Conservation (phyloP, 306 rosid genomes). For the Prunus mira region DNA sequence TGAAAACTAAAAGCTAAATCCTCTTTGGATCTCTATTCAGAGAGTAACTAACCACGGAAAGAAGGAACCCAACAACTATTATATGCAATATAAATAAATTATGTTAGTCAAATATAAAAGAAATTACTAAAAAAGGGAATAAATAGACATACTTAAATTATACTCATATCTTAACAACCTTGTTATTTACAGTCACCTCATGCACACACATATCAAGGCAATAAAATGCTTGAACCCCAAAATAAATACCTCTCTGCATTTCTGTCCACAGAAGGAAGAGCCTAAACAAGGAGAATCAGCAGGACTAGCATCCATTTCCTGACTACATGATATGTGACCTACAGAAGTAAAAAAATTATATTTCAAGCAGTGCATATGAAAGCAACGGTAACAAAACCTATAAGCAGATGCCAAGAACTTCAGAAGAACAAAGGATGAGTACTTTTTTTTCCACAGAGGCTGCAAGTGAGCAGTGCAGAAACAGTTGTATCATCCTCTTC, state of each 20-base stretch:
- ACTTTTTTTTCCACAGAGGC: conserved; percentile 91
- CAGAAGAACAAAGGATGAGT: conserved; percentile 29
- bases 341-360: conserved; percentile 25
- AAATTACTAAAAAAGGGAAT: not conserved
- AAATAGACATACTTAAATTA: not conserved
- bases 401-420: conserved; percentile 17
- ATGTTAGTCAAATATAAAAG: not conserved
- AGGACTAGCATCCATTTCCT: conserved; percentile 44
- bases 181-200: not conserved
- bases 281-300: conserved; percentile 24
- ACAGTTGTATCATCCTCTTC: conserved; percentile 38
- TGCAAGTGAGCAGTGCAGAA: conserved; percentile 48
- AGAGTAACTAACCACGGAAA: not conserved
- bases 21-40: not conserved
- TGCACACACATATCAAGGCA: not conserved
- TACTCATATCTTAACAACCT: not conserved
- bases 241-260: conserved; percentile 78
- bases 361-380: conserved; percentile 18
- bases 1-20: not conserved
- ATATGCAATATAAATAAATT: not conserved
- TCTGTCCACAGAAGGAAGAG: conserved; percentile 68
- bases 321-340: conserved; percentile 70
- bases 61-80: not conserved
- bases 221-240: not conserved
- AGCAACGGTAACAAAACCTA: conserved; percentile 11